Percentiles rank a stretch among this genome's conserved stretches.
Conservation (phyloP, 148 eudicot species). For the Talinum fruticosum region DNA sequence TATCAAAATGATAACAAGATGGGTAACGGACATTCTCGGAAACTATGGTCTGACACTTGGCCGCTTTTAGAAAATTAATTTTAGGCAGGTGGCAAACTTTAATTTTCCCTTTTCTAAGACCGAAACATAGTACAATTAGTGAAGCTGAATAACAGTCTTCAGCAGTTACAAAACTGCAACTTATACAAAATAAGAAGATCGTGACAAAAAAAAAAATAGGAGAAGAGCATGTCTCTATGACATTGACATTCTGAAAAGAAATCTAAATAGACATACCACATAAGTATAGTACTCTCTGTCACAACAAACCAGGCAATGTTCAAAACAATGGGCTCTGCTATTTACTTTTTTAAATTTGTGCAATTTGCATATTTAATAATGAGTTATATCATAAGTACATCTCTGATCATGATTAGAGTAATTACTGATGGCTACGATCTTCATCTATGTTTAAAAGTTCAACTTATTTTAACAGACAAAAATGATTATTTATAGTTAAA, state of each 20-base stretch:
- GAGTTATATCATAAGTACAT: background rate
- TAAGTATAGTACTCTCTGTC: constrained; percentile 6
- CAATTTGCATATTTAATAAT: background rate
- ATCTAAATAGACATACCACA: constrained; percentile 3
- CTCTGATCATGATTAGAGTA: constrained; percentile 2
- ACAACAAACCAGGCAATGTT: constrained; percentile 23
- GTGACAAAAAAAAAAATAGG: constrained; percentile 12
- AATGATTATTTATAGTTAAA: background rate
- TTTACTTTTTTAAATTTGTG: background rate
- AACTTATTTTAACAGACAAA: background rate
- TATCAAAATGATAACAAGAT: background rate
- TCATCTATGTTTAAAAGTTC: background rate
- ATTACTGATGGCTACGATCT: background rate
- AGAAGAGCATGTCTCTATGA: background rate
- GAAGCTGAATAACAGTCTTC: background rate
- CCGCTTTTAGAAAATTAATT: too few relatives aligned
- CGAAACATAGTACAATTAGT: background rate
- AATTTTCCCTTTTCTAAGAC: background rate
- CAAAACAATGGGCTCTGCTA: constrained; percentile 34
- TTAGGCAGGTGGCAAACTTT: background rate
- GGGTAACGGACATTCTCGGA: background rate
- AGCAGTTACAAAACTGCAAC: constrained; percentile 6
- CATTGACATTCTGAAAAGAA: constrained; percentile 17
- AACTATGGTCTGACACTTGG: background rate
- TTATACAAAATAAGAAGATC: constrained; percentile 4